Evolutionary conservation across 2,329 filamentous ascomycete species (phyloP), one percentile per base, ranked within the genome.

Genomic region (Drechslerella dactyloides): DNA sequence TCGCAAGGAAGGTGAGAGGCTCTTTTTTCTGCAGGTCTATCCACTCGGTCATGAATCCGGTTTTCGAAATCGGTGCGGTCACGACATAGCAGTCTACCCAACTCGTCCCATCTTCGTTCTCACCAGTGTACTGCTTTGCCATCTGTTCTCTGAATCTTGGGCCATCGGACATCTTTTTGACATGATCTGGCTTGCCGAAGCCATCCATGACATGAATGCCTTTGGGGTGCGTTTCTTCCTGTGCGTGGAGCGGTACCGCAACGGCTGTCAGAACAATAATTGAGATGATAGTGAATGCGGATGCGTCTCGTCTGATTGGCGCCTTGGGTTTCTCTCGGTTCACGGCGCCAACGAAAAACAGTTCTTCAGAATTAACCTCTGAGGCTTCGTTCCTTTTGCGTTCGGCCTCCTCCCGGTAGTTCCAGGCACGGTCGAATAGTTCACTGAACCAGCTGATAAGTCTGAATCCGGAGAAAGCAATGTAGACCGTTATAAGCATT

Each of bases 1-100:
- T 70, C 21, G 66, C 66, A 10, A 70, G 17, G 55, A 70, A 70
- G 8, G 66, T 64, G 11, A 70, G 60, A 7, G 60, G 59, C 15
- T 70, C 66, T 0, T 17, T 35, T 37, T 54, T 52, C 48, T 70
- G 66, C 7, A 64, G 27, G 2, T 51, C 17, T 17, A 64, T 59
- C 66, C 66, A 70, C 4, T 23, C 51, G 7, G 11, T 56, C 37
- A 70, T 64, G 42, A 63, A 70, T 0, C 66, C 66, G n/a, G 40
- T 37, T 2, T 54, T 59, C 40, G 59, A 63, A n/a, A 55, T 13
- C 19, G 66, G 66, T 1, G 60, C 35, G 6, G 13, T 37, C 13
- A 64, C 6, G 2, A 23, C 5, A 46, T 64, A 70, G 30, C 59
- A 70, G 15, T 64, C 66, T 11, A 59, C 53, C 66, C 66, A 70